Evolutionary conservation across 805 yeast species (phyloP), one percentile per base, ranked within the genome.

Genomic region (Wickerhamiella australiensis): DNA sequence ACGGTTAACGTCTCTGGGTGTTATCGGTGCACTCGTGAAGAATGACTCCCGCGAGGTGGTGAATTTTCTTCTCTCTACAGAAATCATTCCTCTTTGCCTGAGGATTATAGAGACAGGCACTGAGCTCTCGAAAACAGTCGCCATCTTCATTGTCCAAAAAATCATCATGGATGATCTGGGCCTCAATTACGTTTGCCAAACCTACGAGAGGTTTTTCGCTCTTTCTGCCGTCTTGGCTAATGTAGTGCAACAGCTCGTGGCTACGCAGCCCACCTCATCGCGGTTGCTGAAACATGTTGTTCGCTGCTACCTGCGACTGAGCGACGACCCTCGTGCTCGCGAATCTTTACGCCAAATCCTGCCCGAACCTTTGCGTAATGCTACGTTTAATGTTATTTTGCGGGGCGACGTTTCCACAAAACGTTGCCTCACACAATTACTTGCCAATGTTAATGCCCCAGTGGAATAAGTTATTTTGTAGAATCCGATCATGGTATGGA

Each of bases 1-100:
- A 59, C 74, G 97, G 55, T 74, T 90, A 55, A 92, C 98, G 1
- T 83, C 95, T 49, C 75, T 90, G 53, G 98, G 98, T 36, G 98
- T 90, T 5, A 85, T 90, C 62, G 98, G 98, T 18, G 97, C 98
- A 0, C 70, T 90, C 50, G 97, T 92, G 22, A 90, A 92, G 59
- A 90, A 88, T 64, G 98, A 90, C 61, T 84, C 95, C 3, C 86
- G 95, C 13, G 95, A 90, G 58, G 97, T 90, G 41, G 88, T 92
- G 54, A 84, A 84, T 54, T 90, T 92, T 61, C 68, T 90, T 59
- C 71, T 90, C 42, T 80, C 95, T n/a, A 92, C 98, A 0, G 98
- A 90, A 64, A 90, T 92, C 58, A 94, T 92, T 29, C 98, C 98
- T 4, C 68, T 92, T 50, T 92, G 98, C 63, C 70, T 90, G 52